Base-by-base conservation (phyloP, 768 basidiomycete genomes). In the Tremella mesenterica region DNA sequence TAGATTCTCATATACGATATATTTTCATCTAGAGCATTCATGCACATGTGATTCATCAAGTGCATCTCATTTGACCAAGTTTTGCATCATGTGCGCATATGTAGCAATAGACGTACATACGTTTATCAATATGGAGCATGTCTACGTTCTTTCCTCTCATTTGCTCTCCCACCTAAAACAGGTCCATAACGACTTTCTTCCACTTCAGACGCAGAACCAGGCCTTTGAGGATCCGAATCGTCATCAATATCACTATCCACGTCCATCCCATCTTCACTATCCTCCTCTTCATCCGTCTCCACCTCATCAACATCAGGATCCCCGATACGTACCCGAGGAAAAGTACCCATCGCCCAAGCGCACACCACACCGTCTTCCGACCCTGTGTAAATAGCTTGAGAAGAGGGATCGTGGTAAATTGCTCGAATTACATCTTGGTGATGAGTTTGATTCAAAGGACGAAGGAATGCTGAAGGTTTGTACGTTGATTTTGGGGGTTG, bases 321-420 rank as follows among this genome's bases (percentile, higher is more conserved):
- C 12, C 72, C 72, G 3, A 60, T 57, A 2, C 60, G 13, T 41
- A 70, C 44, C 26, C 55, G 44, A 28, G 53, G 48, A 26, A 65
- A 36, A 10, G 44, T 31, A 38, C 59, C 48, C 16, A 73, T 52
- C 21, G 56, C 60, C 72, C 72, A 73, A 6, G 70, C 72, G 18
- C 61, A 66, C 9, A 73, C 44, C 2, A 71, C 60, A 13, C 69
- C 69, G 46, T 71, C 70, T 59, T 73, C 72, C 12, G 70, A 73
- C 1, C 72, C 72, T 7, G 70, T 71, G 55, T 73, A 73, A 2
- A 73, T 34, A 3, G 68, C 72, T 48, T 67, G 58, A 50, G 61
- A 67, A 21, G 48, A 36, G 21, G 60, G 28, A 41, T 70, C 67
- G 53, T 73, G 70, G 43, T 65, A 67, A 34, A 73, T 28, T 39